Evolutionary conservation across 2,329 filamentous ascomycete species (phyloP), one percentile per base, ranked within the genome.

Genomic region (Claviceps sp.): DNA sequence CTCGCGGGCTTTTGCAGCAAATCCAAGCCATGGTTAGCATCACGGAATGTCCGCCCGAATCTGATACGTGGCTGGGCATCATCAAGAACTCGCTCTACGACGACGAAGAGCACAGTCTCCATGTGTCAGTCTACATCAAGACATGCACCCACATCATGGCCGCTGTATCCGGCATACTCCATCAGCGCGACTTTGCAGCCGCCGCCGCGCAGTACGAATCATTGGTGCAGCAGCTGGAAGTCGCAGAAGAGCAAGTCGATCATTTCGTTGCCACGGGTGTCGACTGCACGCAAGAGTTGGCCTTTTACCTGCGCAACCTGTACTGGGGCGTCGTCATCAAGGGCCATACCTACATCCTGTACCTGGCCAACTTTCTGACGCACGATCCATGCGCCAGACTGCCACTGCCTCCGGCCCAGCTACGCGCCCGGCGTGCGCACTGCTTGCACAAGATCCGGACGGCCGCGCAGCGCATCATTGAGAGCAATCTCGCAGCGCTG

Each of bases 361-460:
- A 61, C 4, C 58, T 68, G 42, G 55, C 60, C 42, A 70, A 70
- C 54, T 61, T 70, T 26, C 55, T 70, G 17, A 64, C 65, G 3
- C 63, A 71, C 44, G 59, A 64, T 37, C 45, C 59, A 1, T 46
- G 52, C 2, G 57, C 56, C 51, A 58, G 59, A 3, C 54, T 64
- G 3, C 52, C 58, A 3, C 54, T 64, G 3, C 52, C 62, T 4
- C 46, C 59, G 1, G 55, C 57, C 0, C 55, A 58, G 26, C 60
- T 69, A 36, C 55, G 54, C n/a, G 52, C 50, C 9, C 55, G 66
- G n/a, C 64, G 66, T 2, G 47, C 55, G 6, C 53, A 58, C 38
- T 66, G 61, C 52, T n/a, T 64, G 17, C 46, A 53, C 14, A 56
- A 55, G 16, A 59, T 66, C 5, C 64, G 60, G 20, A 46, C 23